Percentiles rank a stretch among this genome's conserved stretches.
Conservation (phyloP, 768 basidiomycete species). For the Psilocybe cyanescens region DNA sequence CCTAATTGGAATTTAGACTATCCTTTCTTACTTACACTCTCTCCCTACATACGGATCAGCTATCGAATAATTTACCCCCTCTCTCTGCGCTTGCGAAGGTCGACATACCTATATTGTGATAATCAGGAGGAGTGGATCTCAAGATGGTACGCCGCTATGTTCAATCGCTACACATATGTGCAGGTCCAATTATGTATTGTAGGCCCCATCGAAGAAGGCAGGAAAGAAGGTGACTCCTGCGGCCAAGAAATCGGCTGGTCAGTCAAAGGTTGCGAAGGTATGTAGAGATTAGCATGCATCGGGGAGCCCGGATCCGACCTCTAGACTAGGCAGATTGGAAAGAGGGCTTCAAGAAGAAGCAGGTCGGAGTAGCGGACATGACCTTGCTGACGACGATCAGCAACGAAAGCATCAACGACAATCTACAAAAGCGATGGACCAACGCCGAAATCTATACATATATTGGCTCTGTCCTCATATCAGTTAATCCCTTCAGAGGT, state of each 20-base stretch:
- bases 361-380: conserved; percentile 98
- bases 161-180: not conserved
- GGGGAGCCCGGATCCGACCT: conserved; percentile 11
- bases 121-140: conserved; percentile 7
- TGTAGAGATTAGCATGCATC: conserved; percentile 7
- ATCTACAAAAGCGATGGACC: conserved; percentile 94
- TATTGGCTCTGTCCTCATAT: conserved; percentile 97
- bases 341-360: conserved; percentile 99
- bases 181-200: conserved; percentile 11
- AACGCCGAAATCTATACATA: conserved; percentile 98
- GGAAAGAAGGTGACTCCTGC: conserved; percentile 77
- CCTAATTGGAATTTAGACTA: conserved; percentile 1
- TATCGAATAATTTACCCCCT: not conserved
- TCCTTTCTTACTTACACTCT: conserved; percentile 1
- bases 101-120: conserved; percentile 2
- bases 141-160: conserved; percentile 23
- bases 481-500: conserved; percentile 99
- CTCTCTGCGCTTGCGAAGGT: not conserved
- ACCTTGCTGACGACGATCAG: conserved; percentile 95
- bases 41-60: not conserved
- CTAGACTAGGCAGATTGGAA: conserved; percentile 94
- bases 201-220: conserved; percentile 91
- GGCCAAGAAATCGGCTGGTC: conserved; percentile 63
- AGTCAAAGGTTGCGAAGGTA: conserved; percentile 80
- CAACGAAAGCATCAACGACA: conserved; percentile 97